These are phyloP conservation scores for Epichloe aotearoae DNA, from an alignment of 2,329 filamentous ascomycete genomes.

Conservation along the genomic window DNA sequence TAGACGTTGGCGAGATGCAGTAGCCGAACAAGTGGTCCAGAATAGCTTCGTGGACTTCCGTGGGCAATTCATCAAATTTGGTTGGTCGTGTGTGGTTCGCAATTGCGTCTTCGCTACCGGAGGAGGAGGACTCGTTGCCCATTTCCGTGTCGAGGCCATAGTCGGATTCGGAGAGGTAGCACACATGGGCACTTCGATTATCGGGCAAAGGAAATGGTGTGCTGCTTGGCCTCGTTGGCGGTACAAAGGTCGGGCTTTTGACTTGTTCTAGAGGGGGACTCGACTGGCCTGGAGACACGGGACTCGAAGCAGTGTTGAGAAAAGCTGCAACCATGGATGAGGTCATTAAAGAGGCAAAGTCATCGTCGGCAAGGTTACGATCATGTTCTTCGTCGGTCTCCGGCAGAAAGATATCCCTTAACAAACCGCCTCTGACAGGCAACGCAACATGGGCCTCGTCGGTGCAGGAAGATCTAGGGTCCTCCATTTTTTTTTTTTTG, in stretches of 20 bases:
- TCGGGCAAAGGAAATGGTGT: constrained; percentile 46
- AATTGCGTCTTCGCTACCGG: constrained; percentile 9
- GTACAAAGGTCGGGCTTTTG: constrained; percentile 25
- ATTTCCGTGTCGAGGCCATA: constrained; percentile 9
- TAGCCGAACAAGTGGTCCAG: constrained; percentile 60
- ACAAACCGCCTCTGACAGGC: constrained; percentile 1
- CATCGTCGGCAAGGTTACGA: constrained; percentile 13
- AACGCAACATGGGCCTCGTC: constrained; percentile 3
- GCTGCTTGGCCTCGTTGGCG: constrained; percentile 38
- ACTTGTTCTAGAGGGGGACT: constrained; percentile 36
- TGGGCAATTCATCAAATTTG: constrained; percentile 42
- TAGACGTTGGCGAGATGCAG: constrained; percentile 46
- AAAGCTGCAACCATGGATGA: constrained; percentile 23
- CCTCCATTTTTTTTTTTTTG: constrained; percentile 3
- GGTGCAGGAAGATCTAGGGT: background rate
- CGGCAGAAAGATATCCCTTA: constrained; percentile 5
- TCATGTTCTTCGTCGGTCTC: constrained; percentile 3
- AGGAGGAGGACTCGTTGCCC: constrained; percentile 7
- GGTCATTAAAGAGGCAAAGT: constrained; percentile 24
- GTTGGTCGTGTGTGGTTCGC: constrained; percentile 11
- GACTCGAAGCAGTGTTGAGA: constrained; percentile 34
- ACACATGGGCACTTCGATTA: constrained; percentile 23
- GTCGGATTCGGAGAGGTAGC: constrained; percentile 14
- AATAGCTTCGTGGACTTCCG: constrained; percentile 60
- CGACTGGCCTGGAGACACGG: constrained; percentile 39